phyloP scores from a whole-genome alignment of 805 yeast genomes.

The Starmerella bombi region DNA sequence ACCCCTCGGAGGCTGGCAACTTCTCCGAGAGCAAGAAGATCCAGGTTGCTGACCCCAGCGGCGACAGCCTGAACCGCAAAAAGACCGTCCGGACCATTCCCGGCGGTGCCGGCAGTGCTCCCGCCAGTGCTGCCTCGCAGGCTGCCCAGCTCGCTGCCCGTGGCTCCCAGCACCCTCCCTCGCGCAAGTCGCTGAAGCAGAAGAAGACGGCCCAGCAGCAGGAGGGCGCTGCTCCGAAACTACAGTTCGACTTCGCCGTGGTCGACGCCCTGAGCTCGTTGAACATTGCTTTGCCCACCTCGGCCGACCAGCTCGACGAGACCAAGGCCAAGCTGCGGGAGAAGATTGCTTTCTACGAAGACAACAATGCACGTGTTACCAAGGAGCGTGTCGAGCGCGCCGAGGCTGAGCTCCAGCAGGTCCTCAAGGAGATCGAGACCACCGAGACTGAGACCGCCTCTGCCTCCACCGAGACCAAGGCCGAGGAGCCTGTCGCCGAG shows the following conservation, averaged over 20 bases:
- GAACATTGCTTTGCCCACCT: slow-evolving; percentile 64
- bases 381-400: slow-evolving; percentile 62
- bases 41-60: slow-evolving; percentile 20
- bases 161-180: slow-evolving; percentile 34
- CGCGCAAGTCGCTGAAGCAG: slow-evolving; percentile 31
- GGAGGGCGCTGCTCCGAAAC: slow-evolving; percentile 29
- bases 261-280: slow-evolving; percentile 65
- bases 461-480: slow-evolving; percentile 6
- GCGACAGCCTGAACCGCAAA: slow-evolving; percentile 12
- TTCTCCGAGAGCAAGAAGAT: slow-evolving; percentile 24
- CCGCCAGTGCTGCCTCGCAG: slow-evolving; percentile 43
- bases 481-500: slow-evolving; percentile 2
- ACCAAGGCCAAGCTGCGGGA: slow-evolving; percentile 56
- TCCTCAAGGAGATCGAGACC: slow-evolving; percentile 30
- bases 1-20: slow-evolving; percentile 49
- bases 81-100: slow-evolving; percentile 18
- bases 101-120: slow-evolving; percentile 10
- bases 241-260: slow-evolving; percentile 67
- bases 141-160: slow-evolving; percentile 51
- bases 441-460: background rate
- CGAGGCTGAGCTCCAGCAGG: slow-evolving; percentile 58
- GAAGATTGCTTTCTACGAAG: slow-evolving; percentile 54
- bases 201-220: slow-evolving; percentile 1
- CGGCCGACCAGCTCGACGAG: slow-evolving; percentile 52
- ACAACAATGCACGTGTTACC: slow-evolving; percentile 70